These are phyloP conservation scores for Fonsecaea pedrosoi DNA, from an alignment of 2,329 filamentous ascomycete genomes.

Conservation along the genomic window DNA sequence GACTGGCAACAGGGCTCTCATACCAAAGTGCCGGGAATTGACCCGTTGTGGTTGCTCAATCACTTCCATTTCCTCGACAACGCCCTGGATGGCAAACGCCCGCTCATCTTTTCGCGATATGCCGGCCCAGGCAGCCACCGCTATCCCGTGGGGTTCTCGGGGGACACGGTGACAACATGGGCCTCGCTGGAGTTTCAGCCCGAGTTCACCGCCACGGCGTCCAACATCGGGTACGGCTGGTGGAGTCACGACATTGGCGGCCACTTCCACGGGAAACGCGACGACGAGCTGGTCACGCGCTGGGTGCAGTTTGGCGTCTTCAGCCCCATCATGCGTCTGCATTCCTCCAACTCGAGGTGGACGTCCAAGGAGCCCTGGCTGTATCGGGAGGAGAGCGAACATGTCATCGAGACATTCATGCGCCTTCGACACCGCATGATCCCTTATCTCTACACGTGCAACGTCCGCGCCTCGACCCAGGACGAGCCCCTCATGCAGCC, in stretches of 20 bases:
- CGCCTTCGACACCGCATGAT: slow-evolving; percentile 64
- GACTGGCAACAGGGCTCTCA: slow-evolving; percentile 70
- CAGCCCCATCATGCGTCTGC: slow-evolving; percentile 66
- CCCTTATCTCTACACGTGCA: slow-evolving; percentile 67
- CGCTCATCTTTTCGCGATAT: slow-evolving; percentile 67
- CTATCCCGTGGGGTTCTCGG: slow-evolving; percentile 70
- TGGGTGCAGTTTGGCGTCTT: slow-evolving; percentile 69
- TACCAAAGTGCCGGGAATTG: slow-evolving; percentile 63
- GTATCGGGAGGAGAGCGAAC: slow-evolving; percentile 55
- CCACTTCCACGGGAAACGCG: slow-evolving; percentile 62
- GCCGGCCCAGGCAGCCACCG: slow-evolving; percentile 68
- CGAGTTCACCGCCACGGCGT: slow-evolving; percentile 70
- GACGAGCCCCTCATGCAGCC: slow-evolving; percentile 64
- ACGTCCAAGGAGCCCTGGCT: slow-evolving; percentile 69
- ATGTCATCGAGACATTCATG: slow-evolving; percentile 59
- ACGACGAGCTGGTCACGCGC: slow-evolving; percentile 65
- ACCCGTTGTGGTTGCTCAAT: slow-evolving; percentile 70
- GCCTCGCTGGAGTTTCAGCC: slow-evolving; percentile 67
- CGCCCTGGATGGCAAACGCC: slow-evolving; percentile 49
- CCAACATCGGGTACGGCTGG: slow-evolving; percentile 72
- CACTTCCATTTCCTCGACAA: slow-evolving; percentile 69
- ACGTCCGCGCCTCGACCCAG: slow-evolving; percentile 53
- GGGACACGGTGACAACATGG: slow-evolving; percentile 67
- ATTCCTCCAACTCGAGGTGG: slow-evolving; percentile 65
- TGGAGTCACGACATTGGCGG: slow-evolving; percentile 74